Evolutionary conservation across 306 rosid species (phyloP), one percentile per base, ranked within the genome.

Genomic region (Gastrolobium villosum): DNA sequence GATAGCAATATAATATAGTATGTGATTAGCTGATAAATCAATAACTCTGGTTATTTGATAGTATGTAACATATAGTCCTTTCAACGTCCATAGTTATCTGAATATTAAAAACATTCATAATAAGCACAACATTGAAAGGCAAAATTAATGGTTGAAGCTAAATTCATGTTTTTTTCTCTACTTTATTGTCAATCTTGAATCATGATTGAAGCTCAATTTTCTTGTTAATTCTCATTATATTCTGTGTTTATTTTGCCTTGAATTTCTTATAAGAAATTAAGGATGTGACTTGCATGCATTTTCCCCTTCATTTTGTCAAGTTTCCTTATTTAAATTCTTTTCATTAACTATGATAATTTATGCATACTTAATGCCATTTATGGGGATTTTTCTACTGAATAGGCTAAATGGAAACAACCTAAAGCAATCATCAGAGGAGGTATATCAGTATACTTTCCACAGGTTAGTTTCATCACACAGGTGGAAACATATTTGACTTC

Each of bases 361-460:
- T 81, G 46, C 20, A 39, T 62, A 28, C 2, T 46, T n/a, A 28
- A 55, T 67, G 64, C 1, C 2, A 68, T 41, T 45, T 74, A 28
- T 74, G 57, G 40, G 44, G 39, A 77, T 71, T 70, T 70, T 79
- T 60, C 36, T 79, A 34, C 9, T 79, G 37, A 41, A 41, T 88
- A 92, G 97, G 88, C 88, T 55, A 83, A 84, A 36, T 50, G 88
- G 87, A 90, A 90, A 81, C 88, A 88, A 32, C 88, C 78, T 20
- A 90, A 85, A 87, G 88, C 90, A 70, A 87, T 90, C 78, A 87
- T 90, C 78, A 88, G 90, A 81, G 97, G 97, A 82, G 97, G 97
- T 4, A 88, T 92, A 75, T 81, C 91, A 15, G 86, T 88, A 43
- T 87, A 86, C 81, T 85, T 90, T 70, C 91, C 91, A 35, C 78